A percentile compares a stretch with the other conserved stretches of the same genome.
These are phyloP conservation scores for Begonia loranthoides DNA, from an alignment of 306 rosid species.

Conservation along the genomic window DNA sequence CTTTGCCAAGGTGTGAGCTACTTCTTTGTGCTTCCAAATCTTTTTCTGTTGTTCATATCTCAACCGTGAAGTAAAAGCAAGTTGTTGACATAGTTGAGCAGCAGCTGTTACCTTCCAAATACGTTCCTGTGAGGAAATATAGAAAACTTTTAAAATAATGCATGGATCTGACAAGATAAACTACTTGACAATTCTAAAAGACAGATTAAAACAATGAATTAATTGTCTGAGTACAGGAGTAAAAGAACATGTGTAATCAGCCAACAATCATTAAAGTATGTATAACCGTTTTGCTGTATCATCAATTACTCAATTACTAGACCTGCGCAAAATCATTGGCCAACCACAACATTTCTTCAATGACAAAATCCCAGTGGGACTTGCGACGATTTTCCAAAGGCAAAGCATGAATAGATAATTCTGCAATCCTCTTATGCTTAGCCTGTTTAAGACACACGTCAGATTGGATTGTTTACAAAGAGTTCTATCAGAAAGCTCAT, in stretches of 20 bases:
- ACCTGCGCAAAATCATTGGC: slow-evolving; percentile 99
- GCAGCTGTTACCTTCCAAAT: slow-evolving; percentile 91
- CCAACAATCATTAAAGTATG: too few relatives aligned
- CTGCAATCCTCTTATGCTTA: slow-evolving; percentile 84
- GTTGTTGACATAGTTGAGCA: slow-evolving; percentile 58
- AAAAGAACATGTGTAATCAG: too few relatives aligned
- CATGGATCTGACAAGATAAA: neutral
- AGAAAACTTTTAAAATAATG: slow-evolving; percentile 6
- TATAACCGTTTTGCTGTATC: too few relatives aligned
- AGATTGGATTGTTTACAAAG: slow-evolving; percentile 5
- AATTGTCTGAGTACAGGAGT: too few relatives aligned
- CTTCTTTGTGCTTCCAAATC: slow-evolving; percentile 35
- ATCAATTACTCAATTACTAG: slow-evolving; percentile 6
- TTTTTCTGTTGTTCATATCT: slow-evolving; percentile 48
- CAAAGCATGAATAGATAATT: slow-evolving; percentile 50
- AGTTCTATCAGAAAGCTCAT: slow-evolving; percentile 7
- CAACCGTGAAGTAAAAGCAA: slow-evolving; percentile 51
- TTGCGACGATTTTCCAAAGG: slow-evolving; percentile 39
- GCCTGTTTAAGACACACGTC: slow-evolving; percentile 40
- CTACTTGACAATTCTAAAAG: too few relatives aligned
- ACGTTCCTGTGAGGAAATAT: slow-evolving; percentile 58
- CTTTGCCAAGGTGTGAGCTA: slow-evolving; percentile 71
- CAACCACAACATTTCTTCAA: slow-evolving; percentile 98
- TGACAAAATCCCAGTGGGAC: slow-evolving; percentile 92
- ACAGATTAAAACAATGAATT: neutral